A percentile compares a stretch with the other conserved stretches of the same genome.
Conservation (phyloP, 2,329 filamentous ascomycete genomes). For the Aspergillus sp. region DNA sequence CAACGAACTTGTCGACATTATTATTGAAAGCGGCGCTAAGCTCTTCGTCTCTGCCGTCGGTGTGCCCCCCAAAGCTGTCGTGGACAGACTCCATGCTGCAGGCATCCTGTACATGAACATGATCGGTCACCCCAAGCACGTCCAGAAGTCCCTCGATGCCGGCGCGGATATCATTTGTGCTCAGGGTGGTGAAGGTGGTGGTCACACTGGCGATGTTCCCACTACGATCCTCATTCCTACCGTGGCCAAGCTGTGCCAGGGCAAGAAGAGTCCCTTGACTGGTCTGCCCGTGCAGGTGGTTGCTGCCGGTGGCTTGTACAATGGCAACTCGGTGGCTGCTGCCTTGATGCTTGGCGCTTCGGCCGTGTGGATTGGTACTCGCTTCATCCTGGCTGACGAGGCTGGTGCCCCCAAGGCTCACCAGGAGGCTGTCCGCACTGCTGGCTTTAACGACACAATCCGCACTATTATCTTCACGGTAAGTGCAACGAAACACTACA, state of each 20-base stretch:
- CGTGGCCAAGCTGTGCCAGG: constrained; percentile 77
- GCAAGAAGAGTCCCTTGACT: constrained; percentile 82
- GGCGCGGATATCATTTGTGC: constrained; percentile 97
- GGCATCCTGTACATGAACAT: constrained; percentile 99
- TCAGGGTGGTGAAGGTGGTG: constrained; percentile 95
- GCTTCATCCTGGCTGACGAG: constrained; percentile 92
- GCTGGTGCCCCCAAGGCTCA: constrained; percentile 90
- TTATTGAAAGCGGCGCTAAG: constrained; percentile 87
- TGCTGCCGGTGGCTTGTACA: constrained; percentile 91
- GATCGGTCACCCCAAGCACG: constrained; percentile 99
- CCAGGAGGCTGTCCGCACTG: constrained; percentile 91
- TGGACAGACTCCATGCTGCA: constrained; percentile 83
- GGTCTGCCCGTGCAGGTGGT: constrained; percentile 86
- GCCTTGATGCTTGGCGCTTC: constrained; percentile 88
- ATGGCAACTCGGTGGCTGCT: constrained; percentile 85
- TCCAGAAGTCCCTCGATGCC: constrained; percentile 88
- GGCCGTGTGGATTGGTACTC: constrained; percentile 94
- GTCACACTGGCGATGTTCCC: constrained; percentile 92
- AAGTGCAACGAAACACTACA: constrained; percentile 18
- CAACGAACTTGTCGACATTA: constrained; percentile 81
- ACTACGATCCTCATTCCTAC: constrained; percentile 91
- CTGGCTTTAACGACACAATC: constrained; percentile 92
- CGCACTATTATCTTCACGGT: constrained; percentile 96
- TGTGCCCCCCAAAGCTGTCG: constrained; percentile 82
- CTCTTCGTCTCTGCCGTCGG: constrained; percentile 97